A percentile compares a stretch with the other conserved stretches of the same genome.
Evolutionary conservation across 164 flowering plant genomes (phyloP).

Genomic region (Piper betle): DNA sequence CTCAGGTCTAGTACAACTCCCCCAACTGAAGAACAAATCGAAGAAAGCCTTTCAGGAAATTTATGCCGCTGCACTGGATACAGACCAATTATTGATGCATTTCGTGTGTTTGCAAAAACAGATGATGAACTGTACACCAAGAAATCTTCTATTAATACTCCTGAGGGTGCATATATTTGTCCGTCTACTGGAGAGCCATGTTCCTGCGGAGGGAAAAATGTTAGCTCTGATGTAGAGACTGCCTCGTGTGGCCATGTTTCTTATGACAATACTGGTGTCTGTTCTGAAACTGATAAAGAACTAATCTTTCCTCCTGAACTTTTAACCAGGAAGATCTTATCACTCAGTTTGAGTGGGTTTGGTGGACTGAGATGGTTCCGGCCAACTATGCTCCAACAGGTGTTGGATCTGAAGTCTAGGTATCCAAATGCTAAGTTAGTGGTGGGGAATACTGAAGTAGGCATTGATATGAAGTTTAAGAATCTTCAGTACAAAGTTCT

Average conservation of each 20-base stretch:
- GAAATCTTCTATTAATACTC: slow-evolving; percentile 20
- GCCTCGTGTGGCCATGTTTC: slow-evolving; percentile 30
- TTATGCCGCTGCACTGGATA: slow-evolving; percentile 99
- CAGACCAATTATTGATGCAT: slow-evolving; percentile 90
- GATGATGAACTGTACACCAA: slow-evolving; percentile 51
- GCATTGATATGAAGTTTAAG: slow-evolving; percentile 89
- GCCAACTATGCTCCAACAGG: slow-evolving; percentile 52
- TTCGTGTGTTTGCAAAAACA: slow-evolving; percentile 87
- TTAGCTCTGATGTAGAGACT: slow-evolving; percentile 4
- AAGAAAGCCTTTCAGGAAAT: slow-evolving; percentile 91
- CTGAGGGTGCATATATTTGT: slow-evolving; percentile 43
- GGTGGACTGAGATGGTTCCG: slow-evolving; percentile 83
- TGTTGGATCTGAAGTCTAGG: slow-evolving; percentile 54
- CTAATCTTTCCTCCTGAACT: slow-evolving; percentile 97
- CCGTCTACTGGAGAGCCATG: slow-evolving; percentile 95
- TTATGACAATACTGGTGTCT: slow-evolving; percentile 66
- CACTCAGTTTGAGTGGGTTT: slow-evolving; percentile 51
- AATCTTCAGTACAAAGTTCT: slow-evolving; percentile 54
- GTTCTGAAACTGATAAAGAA: slow-evolving; percentile 60
- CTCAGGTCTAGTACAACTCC: slow-evolving; percentile 56
- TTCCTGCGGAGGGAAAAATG: slow-evolving; percentile 46
- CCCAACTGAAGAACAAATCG: slow-evolving; percentile 81
- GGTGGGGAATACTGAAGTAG: slow-evolving; percentile 89
- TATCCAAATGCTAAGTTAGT: slow-evolving; percentile 74
- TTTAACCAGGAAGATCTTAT: slow-evolving; percentile 38